phyloP scores from a whole-genome alignment of 2,329 filamentous ascomycete species.

The Aspergillus glaucus region DNA sequence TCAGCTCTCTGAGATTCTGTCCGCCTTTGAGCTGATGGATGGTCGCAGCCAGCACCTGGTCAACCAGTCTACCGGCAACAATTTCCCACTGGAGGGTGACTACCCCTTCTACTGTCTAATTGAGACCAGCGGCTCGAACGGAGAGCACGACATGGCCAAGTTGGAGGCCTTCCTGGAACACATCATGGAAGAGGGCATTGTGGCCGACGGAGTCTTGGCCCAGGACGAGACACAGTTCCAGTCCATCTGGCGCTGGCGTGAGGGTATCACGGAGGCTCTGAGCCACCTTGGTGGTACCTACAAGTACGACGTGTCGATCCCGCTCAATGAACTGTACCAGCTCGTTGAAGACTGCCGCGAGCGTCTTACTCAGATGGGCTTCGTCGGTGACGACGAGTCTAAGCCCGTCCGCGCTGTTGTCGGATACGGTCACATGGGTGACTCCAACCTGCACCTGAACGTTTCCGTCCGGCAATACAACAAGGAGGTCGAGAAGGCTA shows the following conservation, averaged over 20 bases:
- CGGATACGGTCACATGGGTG: conserved; percentile 97
- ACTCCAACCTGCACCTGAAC: conserved; percentile 92
- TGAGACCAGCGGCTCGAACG: conserved; percentile 91
- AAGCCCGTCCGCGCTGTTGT: conserved; percentile 83
- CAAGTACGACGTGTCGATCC: conserved; percentile 97
- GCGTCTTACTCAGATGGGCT: conserved; percentile 64
- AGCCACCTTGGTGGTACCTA: conserved; percentile 92
- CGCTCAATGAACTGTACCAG: conserved; percentile 76
- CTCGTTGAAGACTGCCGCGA: conserved; percentile 79
- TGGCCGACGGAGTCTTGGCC: conserved; percentile 82
- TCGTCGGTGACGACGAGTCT: conserved; percentile 69
- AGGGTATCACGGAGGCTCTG: conserved; percentile 83
- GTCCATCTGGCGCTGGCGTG: conserved; percentile 83
- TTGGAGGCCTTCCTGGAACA: conserved; percentile 83
- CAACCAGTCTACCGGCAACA: conserved; percentile 65
- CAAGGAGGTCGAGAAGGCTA: conserved; percentile 73
- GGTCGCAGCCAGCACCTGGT: conserved; percentile 73
- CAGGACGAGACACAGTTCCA: conserved; percentile 87
- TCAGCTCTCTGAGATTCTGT: conserved; percentile 89
- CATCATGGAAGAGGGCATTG: conserved; percentile 81
- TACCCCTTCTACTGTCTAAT: conserved; percentile 95
- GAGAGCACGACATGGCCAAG: conserved; percentile 89
- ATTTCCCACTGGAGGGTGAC: conserved; percentile 72
- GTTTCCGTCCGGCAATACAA: conserved; percentile 77
- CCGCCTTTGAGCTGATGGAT: conserved; percentile 97